A percentile compares a stretch with the other conserved stretches of the same genome.
Evolutionary conservation across 441 rosid genomes (phyloP).

Genomic region (Corymbia calophylla): DNA sequence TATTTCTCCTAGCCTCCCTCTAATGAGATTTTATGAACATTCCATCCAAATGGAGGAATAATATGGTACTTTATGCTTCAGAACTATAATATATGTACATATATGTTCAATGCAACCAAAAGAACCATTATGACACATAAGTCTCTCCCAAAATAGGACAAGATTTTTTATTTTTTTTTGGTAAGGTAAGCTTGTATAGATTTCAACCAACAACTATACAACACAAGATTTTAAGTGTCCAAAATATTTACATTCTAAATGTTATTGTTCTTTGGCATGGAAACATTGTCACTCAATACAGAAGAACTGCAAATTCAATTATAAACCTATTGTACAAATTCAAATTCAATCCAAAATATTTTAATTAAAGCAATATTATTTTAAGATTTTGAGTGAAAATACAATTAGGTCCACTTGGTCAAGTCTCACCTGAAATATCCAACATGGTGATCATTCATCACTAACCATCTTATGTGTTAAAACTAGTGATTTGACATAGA

Average conservation of each 20-base stretch:
- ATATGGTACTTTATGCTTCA: not conserved
- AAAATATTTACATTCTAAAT: too few species aligned
- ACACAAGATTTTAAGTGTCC: too few species aligned
- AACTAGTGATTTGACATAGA: rapidly evolving
- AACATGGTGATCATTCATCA: rapidly evolving
- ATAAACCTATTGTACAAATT: not conserved
- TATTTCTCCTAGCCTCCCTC: not conserved
- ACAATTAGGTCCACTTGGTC: too few species aligned
- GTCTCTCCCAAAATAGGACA: not conserved
- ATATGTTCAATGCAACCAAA: not conserved
- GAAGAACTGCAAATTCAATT: not conserved
- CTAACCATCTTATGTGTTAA: rapidly evolving
- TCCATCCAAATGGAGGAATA: not conserved
- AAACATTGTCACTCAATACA: not conserved
- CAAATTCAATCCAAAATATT: not conserved
- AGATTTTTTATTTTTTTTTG: too few species aligned
- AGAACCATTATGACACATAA: not conserved
- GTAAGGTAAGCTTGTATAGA: too few species aligned
- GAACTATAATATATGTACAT: not conserved
- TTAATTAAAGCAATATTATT: too few species aligned
- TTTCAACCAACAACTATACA: too few species aligned
- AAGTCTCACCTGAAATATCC: rapidly evolving
- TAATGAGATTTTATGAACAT: not conserved
- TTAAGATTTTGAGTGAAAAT: not conserved
- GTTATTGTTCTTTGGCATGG: not conserved